A percentile compares a stretch with the other conserved stretches of the same genome.
Conservation (phyloP, 1,139 yeast genomes). For the Sugiyamaella neomexicana region DNA sequence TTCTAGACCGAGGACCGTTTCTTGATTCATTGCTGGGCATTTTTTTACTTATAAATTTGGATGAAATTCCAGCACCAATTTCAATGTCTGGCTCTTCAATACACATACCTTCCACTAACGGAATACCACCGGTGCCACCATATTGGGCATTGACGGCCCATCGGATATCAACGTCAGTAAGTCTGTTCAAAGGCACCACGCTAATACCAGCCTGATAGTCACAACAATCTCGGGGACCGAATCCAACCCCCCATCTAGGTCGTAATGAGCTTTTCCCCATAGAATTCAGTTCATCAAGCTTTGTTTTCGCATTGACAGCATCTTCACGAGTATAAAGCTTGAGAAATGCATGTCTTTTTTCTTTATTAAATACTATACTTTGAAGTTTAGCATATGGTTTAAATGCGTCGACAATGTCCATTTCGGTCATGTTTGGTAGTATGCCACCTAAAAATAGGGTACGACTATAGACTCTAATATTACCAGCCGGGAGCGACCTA, state of each 20-base stretch:
- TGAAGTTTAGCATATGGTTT: slow-evolving; percentile 95
- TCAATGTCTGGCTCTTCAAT: slow-evolving; percentile 98
- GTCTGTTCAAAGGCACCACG: slow-evolving; percentile 77
- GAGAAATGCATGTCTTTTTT: slow-evolving; percentile 92
- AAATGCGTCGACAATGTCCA: slow-evolving; percentile 57
- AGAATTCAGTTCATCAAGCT: slow-evolving; percentile 53
- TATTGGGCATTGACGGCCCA: slow-evolving; percentile 93
- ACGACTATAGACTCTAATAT: slow-evolving; percentile 81
- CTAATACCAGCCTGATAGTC: slow-evolving; percentile 90
- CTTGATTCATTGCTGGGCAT: slow-evolving; percentile 62
- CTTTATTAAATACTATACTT: slow-evolving; percentile 80
- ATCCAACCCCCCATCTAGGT: slow-evolving; percentile 98
- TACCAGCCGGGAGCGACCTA: slow-evolving; percentile 70
- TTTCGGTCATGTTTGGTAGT: slow-evolving; percentile 77
- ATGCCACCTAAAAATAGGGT: slow-evolving; percentile 94
- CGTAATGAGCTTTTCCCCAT: slow-evolving; percentile 58
- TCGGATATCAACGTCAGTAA: slow-evolving; percentile 88
- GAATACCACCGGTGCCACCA: slow-evolving; percentile 96
- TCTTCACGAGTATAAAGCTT: slow-evolving; percentile 94
- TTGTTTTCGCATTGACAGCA: slow-evolving; percentile 68
- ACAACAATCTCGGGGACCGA: slow-evolving; percentile 98
- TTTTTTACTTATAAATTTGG: slow-evolving; percentile 66
- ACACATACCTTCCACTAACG: slow-evolving; percentile 76
- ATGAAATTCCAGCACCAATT: slow-evolving; percentile 90
- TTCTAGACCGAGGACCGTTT: slow-evolving; percentile 78